Evolutionary conservation across 441 rosid species (phyloP), one percentile per base, ranked within the genome.

Genomic region (Iberis amara): DNA sequence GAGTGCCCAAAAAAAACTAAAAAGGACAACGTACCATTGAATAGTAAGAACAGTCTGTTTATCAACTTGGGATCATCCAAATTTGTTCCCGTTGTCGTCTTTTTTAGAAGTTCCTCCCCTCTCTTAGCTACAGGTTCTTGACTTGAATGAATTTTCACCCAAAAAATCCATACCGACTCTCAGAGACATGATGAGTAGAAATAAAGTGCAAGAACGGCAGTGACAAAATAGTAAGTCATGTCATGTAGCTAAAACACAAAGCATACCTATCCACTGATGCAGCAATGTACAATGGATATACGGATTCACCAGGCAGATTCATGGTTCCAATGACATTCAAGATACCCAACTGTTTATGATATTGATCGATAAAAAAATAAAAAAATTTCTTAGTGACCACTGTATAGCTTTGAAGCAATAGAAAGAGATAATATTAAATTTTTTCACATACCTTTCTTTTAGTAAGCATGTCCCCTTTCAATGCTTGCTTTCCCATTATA

Each of bases 71-170:
- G 77, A 66, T 88, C 91, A 58, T 91, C 96, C 72, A 88, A 75
- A 77, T 85, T 82, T 62, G 84, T 83, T 61, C 61, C 74, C 28
- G 81, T 74, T 59, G 84, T 84, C 72, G 70, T 76, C 78, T 81
- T 91, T 80, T 81, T 91, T 43, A 88, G 68, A 68, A 91, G 91
- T 56, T 80, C 95, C 68, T 85, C 95, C 66, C 98, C 98, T 76
- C 82, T 80, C 72, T 74, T 85, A 62, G 79, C 68, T 68, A 91
- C 95, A 61, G 82, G 72, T 67, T 82, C 96, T 83, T 88, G 98
- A 75, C 98, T 89, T 68, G 74, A 74, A 64, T 61, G 45, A 61
- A 63, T 58, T 57, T 70, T 30, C 37, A 70, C 59, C 21, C 66
- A 54, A 70, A 39, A 12, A 66, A 69, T 51, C 38, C 62, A 38